Evolutionary conservation across 306 rosid species (phyloP).

Genomic region (Cajanus cajan): DNA sequence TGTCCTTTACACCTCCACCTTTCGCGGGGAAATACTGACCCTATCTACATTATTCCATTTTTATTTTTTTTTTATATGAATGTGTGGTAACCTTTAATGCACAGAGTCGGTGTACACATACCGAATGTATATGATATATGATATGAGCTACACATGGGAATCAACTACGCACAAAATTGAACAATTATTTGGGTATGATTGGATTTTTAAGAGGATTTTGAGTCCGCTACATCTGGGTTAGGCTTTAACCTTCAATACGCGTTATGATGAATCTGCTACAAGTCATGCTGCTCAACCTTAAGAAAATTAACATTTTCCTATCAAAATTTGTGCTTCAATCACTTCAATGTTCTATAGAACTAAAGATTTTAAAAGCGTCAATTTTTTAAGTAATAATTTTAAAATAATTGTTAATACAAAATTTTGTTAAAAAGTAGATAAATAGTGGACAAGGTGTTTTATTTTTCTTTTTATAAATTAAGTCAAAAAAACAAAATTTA

Average conservation of each 20-base stretch:
- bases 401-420: neutral
- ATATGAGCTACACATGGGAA: neutral
- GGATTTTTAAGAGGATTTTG: neutral
- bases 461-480: too few relatives aligned
- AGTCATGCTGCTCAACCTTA: neutral
- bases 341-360: neutral
- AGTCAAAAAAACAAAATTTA: too few relatives aligned
- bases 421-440: too few relatives aligned
- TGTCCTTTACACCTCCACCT: neutral
- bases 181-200: neutral
- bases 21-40: neutral
- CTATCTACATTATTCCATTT: neutral
- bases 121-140: neutral
- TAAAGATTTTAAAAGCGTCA: neutral
- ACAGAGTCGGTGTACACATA: neutral
- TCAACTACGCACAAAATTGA: neutral
- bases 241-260: neutral
- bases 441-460: too few relatives aligned
- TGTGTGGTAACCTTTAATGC: neutral
- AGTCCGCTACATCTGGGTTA: neutral
- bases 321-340: neutral
- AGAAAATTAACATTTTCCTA: neutral
- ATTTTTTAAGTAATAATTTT: neutral
- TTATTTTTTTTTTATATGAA: neutral
- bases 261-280: neutral